Base-by-base conservation (phyloP, 2,329 filamentous ascomycete species). In the Stagonosporopsis rhizophila region DNA sequence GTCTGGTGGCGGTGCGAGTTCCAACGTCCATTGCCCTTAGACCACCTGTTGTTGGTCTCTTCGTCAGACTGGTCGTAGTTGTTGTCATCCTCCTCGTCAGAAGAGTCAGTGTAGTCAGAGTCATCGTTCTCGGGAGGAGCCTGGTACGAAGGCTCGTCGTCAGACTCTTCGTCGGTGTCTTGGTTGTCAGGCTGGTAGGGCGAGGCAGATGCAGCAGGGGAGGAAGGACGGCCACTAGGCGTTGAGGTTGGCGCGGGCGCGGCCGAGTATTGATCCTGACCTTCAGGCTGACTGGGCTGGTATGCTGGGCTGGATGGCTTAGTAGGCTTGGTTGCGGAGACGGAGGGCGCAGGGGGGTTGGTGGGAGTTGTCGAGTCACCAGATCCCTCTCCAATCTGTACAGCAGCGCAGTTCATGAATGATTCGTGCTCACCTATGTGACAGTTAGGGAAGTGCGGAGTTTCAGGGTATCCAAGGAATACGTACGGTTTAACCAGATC, bases 401-500 rank as follows among this genome's bases (percentile, higher is more conserved):
- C 77, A 11, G 75, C 71, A 2, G 79, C 77, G 47, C 80, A 82
- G 49, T 77, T 78, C 75, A 78, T 78, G 59, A 77, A 78, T 56
- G 77, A 73, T 56, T 81, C 79, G 49, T 78, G 71, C 64, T 81
- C 79, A 23, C 44, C 44, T 46, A 4, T 37, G 5, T 17, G 17
- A 27, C 14, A 9, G 3, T 46, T 34, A 46, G 44, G 32, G 7
- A 25, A 23, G 32, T 6, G 5, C 8, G 4, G 6, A n/a, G 5
- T 46, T 22, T 20, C 3, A 7, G 27, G 9, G 25, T n/a, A 22
- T 15, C 27, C 14, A 9, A 8, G 17, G 42, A 3, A 17, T n/a
- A 37, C 30, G 17, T 38, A 38, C 80, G 76, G 49, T 82, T 82
- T 41, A 80, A 66, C 80, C 80, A 82, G 1, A 77, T 76, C 80